Evolutionary conservation across 1,284 basidiomycete species (phyloP).

Genomic region (Phylloboletellus chloephorus): DNA sequence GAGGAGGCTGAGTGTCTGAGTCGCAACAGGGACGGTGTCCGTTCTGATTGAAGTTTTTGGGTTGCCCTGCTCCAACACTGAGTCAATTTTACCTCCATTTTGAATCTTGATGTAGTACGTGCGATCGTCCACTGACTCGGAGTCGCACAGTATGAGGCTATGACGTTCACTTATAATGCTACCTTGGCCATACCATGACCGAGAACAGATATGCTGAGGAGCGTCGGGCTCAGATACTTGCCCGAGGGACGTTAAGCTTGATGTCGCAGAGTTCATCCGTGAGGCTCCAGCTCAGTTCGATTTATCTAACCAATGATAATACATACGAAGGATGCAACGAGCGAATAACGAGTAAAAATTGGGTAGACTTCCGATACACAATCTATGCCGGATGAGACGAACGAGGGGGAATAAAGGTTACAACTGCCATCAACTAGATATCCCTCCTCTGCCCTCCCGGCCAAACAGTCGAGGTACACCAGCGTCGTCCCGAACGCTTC

Average conservation of each 20-base stretch:
- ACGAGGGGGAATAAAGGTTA: background rate
- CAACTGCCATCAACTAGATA: conserved; percentile 22
- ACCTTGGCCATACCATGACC: too few species aligned
- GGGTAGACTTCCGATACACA: conserved; percentile 2
- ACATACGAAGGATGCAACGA: conserved; percentile 9
- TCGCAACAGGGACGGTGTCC: background rate
- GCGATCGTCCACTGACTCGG: too few species aligned
- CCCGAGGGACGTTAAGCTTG: too few species aligned
- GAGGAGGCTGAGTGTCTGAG: background rate
- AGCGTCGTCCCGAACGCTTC: conserved; percentile 17
- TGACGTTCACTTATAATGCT: too few species aligned
- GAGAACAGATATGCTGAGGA: too few species aligned
- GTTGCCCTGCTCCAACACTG: background rate
- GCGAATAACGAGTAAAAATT: conserved; percentile 4
- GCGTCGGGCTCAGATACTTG: too few species aligned
- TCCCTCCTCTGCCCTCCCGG: conserved; percentile 31
- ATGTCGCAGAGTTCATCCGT: too few species aligned
- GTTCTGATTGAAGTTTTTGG: background rate
- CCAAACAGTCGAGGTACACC: conserved; percentile 24
- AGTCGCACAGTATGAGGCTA: too few species aligned
- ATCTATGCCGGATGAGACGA: background rate
- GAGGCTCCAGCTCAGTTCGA: too few species aligned
- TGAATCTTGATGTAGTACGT: too few species aligned
- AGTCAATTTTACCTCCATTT: too few species aligned
- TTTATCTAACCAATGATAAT: conserved; percentile 14